Evolutionary conservation across 305 asterid genomes (phyloP).

Genomic region (Coffea humblotiana): DNA sequence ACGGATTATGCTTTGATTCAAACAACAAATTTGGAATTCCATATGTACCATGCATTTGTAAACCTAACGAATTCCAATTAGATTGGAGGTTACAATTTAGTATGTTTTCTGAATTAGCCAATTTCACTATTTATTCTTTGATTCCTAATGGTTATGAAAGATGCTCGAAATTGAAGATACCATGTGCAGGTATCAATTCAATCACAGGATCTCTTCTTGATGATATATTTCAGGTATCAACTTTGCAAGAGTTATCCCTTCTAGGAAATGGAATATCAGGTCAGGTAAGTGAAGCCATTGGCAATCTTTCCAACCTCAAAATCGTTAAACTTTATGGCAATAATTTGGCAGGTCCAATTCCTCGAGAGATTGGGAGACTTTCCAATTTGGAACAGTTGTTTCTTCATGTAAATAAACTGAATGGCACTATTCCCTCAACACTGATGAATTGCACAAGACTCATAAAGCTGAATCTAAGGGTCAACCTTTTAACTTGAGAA

Average conservation of each 20-base stretch:
- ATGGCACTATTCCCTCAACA: constrained; percentile 25
- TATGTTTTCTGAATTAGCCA: too few species aligned
- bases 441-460: too few species aligned
- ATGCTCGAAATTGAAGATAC: constrained; percentile 42
- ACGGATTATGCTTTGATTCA: too few species aligned
- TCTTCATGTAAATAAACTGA: constrained; percentile 54
- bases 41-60: too few species aligned
- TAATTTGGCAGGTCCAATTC: not conserved
- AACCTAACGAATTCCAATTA: too few species aligned
- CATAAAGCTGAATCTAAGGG: constrained; percentile 1
- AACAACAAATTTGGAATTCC: too few species aligned
- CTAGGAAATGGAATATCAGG: constrained; percentile 66
- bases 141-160: constrained; percentile 42
- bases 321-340: constrained; percentile 53
- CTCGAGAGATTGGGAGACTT: constrained; percentile 19
- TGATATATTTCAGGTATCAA: constrained; percentile 38
- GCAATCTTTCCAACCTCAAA: constrained; percentile 48
- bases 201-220: constrained; percentile 52
- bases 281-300: constrained; percentile 33
- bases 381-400: constrained; percentile 48
- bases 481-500: constrained; percentile 25
- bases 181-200: constrained; percentile 58
- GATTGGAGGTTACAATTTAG: too few species aligned
- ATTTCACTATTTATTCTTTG: not conserved
- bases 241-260: constrained; percentile 3